Percentiles rank a stretch among this genome's conserved stretches.
phyloP scores from a whole-genome alignment of 1,284 basidiomycete genomes.

The Moesziomyces sp. region DNA sequence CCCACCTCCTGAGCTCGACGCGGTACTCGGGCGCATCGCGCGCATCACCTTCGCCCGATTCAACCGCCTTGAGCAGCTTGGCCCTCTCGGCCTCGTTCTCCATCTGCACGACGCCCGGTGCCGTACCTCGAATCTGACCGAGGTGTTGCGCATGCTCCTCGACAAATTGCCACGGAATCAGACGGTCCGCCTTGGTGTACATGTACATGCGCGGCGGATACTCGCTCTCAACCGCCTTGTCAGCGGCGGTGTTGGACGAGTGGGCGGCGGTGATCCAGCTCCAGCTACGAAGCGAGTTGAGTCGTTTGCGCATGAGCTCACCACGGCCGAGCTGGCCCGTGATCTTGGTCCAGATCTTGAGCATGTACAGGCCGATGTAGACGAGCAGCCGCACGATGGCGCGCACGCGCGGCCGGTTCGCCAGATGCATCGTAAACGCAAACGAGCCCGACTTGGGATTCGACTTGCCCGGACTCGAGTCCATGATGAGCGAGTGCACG shows the following conservation, averaged over 20 bases:
- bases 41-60: neutral
- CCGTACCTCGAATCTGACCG: constrained; percentile 11
- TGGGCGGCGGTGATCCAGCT: constrained; percentile 41
- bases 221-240: neutral
- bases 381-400: constrained; percentile 33
- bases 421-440: constrained; percentile 57
- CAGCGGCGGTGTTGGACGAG: constrained; percentile 1
- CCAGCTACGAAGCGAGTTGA: constrained; percentile 52
- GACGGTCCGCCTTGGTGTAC: constrained; percentile 54
- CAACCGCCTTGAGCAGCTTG: constrained; percentile 3
- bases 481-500: constrained; percentile 49
- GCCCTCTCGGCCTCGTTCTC: constrained; percentile 23
- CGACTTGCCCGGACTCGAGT: constrained; percentile 54
- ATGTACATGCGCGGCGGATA: constrained; percentile 58
- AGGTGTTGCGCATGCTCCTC: constrained; percentile 54
- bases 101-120: constrained; percentile 34
- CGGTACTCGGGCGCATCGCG: constrained; percentile 12
- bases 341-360: constrained; percentile 35
- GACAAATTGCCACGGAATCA: constrained; percentile 53
- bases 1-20: constrained; percentile 54
- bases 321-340: constrained; percentile 33
- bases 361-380: constrained; percentile 35
- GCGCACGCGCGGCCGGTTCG: constrained; percentile 37
- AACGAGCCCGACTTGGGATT: constrained; percentile 38
- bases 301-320: constrained; percentile 39